These are phyloP conservation scores for Centrapalus pauciflorus DNA, from an alignment of 129 eudicot genomes.

Conservation along the genomic window DNA sequence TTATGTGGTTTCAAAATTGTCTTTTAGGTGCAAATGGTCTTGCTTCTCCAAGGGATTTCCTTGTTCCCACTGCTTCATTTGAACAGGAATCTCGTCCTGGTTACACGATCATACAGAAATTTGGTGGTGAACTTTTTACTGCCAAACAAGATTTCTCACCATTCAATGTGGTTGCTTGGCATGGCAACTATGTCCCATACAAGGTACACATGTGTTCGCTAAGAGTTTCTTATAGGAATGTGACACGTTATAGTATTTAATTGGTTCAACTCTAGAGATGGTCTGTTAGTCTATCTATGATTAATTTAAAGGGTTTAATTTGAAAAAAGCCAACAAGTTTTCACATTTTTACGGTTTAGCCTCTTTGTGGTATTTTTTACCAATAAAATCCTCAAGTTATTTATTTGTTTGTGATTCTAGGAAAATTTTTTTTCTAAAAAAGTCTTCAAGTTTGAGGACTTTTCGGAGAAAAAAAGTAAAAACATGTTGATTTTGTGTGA, in stretches of 20 bases:
- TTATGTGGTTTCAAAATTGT: background rate
- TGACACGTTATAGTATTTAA: background rate
- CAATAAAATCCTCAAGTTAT: too few species aligned
- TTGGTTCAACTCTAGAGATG: background rate
- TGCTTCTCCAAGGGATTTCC: slow-evolving; percentile 89
- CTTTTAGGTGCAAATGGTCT: slow-evolving; percentile 93
- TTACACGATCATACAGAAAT: slow-evolving; percentile 77
- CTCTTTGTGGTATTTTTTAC: too few species aligned
- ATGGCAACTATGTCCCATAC: slow-evolving; percentile 94
- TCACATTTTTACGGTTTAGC: too few species aligned
- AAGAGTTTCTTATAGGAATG: background rate
- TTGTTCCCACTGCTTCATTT: slow-evolving; percentile 79
- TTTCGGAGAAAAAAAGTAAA: too few species aligned
- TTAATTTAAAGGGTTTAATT: too few species aligned
- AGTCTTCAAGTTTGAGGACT: too few species aligned
- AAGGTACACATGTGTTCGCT: slow-evolving; percentile 45
- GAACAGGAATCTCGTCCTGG: slow-evolving; percentile 59
- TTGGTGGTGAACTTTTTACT: slow-evolving; percentile 93
- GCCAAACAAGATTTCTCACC: slow-evolving; percentile 99
- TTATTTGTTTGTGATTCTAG: too few species aligned
- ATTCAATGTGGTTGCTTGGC: slow-evolving; percentile 98
- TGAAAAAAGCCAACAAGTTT: too few species aligned
- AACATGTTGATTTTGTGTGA: too few species aligned
- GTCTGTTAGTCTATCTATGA: too few species aligned
- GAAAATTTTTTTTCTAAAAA: too few species aligned